Evolutionary conservation across 2,329 filamentous ascomycete genomes (phyloP).

Genomic region (Aureobasidium sp.): DNA sequence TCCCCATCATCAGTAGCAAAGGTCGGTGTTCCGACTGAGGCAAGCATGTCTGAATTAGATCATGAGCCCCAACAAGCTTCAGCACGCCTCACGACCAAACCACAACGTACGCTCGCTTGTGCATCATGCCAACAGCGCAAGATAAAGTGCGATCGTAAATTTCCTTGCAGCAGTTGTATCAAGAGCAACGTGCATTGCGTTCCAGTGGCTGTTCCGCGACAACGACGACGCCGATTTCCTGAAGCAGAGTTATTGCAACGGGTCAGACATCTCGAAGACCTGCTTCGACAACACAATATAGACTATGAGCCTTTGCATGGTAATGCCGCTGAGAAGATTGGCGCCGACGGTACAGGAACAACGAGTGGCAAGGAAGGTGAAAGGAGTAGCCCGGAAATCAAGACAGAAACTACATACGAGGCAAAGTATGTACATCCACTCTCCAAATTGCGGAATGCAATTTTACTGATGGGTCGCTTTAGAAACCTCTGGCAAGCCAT

Average conservation of each 20-base stretch:
- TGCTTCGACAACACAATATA: slow-evolving; percentile 60
- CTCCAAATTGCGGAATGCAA: neutral
- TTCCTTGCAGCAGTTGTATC: slow-evolving; percentile 64
- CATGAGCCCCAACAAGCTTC: neutral
- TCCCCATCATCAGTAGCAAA: neutral
- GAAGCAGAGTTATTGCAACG: slow-evolving; percentile 65
- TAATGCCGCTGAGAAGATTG: neutral
- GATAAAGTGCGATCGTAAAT: slow-evolving; percentile 60
- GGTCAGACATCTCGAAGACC: slow-evolving; percentile 60
- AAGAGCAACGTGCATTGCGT: slow-evolving; percentile 54
- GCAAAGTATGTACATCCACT: slow-evolving; percentile 3
- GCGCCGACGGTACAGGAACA: neutral
- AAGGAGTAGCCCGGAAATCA: slow-evolving; percentile 14
- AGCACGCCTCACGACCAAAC: neutral
- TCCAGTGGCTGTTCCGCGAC: slow-evolving; percentile 38
- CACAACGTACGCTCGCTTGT: slow-evolving; percentile 40
- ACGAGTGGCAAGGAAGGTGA: neutral
- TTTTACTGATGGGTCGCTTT: too few species aligned
- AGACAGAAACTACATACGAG: slow-evolving; percentile 19
- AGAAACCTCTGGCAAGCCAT: slow-evolving; percentile 43
- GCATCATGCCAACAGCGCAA: slow-evolving; percentile 71
- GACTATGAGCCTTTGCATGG: slow-evolving; percentile 59
- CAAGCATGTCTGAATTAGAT: neutral
- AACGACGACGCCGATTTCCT: slow-evolving; percentile 55
- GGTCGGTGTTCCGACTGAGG: neutral